A percentile compares a stretch with the other conserved stretches of the same genome.
phyloP scores from a whole-genome alignment of 768 basidiomycete species.

The Phylloporus scabripes region DNA sequence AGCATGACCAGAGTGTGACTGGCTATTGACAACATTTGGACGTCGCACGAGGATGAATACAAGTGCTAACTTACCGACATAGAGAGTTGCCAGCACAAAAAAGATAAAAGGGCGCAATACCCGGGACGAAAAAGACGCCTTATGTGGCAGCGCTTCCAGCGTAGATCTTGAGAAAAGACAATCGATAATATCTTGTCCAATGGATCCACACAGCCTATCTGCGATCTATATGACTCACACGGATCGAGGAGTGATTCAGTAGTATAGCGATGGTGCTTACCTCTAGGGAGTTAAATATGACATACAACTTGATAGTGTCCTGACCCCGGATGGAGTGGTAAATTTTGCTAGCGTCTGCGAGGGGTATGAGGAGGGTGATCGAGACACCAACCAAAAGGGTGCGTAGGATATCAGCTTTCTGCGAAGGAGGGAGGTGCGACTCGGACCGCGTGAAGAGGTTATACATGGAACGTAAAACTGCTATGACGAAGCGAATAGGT shows the following conservation, averaged over 20 bases:
- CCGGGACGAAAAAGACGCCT: constrained; percentile 52
- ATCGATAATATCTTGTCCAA: constrained; percentile 96
- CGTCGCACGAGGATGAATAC: background rate
- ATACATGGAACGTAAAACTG: constrained; percentile 48
- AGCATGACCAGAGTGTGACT: constrained; percentile 91
- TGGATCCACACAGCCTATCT: constrained; percentile 89
- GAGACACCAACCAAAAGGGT: constrained; percentile 70
- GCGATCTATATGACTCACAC: constrained; percentile 61
- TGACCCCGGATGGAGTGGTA: constrained; percentile 97
- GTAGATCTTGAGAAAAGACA: constrained; percentile 94
- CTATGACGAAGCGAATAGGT: constrained; percentile 79
- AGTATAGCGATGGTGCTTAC: constrained; percentile 42
- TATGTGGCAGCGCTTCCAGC: constrained; percentile 63
- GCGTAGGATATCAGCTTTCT: constrained; percentile 90
- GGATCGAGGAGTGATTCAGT: background rate
- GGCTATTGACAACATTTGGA: constrained; percentile 40
- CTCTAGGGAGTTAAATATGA: constrained; percentile 98
- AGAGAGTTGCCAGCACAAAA: constrained; percentile 75
- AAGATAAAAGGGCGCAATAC: constrained; percentile 79
- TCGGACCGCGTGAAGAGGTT: constrained; percentile 47
- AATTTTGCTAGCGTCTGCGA: constrained; percentile 95
- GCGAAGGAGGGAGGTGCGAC: constrained; percentile 69
- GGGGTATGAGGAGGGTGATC: constrained; percentile 64
- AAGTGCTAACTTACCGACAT: constrained; percentile 57
- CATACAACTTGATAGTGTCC: constrained; percentile 97